Conservation (phyloP, 106 monocot genomes). For the Hemerocallis citrina region DNA sequence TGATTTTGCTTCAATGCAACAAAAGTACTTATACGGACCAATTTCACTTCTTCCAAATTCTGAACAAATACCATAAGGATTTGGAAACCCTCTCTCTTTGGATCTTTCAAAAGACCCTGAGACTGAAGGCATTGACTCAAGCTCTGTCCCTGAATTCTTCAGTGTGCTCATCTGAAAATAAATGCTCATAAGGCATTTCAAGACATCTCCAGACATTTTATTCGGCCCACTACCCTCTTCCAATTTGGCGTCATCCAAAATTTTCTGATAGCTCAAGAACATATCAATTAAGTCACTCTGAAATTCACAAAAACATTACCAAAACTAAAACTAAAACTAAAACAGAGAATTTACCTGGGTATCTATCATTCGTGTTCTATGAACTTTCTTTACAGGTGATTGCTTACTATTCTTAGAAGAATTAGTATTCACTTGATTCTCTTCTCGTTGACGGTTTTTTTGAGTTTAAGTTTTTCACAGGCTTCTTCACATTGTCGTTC, state of each 20-base stretch:
- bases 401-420: too few relatives aligned
- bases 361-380: too few relatives aligned
- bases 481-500: too few relatives aligned
- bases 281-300: too few relatives aligned
- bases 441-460: too few relatives aligned
- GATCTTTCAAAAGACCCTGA: constrained; percentile 29
- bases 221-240: constrained; percentile 31
- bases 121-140: constrained; percentile 24
- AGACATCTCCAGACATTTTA: constrained; percentile 54
- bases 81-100: constrained; percentile 16
- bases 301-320: too few relatives aligned
- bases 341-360: too few relatives aligned
- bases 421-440: too few relatives aligned
- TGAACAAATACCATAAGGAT: constrained; percentile 43
- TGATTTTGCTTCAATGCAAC: constrained; percentile 22
- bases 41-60: constrained; percentile 54
- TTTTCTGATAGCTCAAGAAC: not conserved
- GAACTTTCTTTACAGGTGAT: too few relatives aligned
- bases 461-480: too few relatives aligned
- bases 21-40: constrained; percentile 55
- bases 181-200: constrained; percentile 48
- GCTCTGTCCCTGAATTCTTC: constrained; percentile 10
- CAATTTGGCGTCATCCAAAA: constrained; percentile 14
- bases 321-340: too few relatives aligned
- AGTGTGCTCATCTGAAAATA: constrained; percentile 24